Evolutionary conservation across 2,329 filamentous ascomycete genomes (phyloP).

Genomic region (Aspergillus proliferans): DNA sequence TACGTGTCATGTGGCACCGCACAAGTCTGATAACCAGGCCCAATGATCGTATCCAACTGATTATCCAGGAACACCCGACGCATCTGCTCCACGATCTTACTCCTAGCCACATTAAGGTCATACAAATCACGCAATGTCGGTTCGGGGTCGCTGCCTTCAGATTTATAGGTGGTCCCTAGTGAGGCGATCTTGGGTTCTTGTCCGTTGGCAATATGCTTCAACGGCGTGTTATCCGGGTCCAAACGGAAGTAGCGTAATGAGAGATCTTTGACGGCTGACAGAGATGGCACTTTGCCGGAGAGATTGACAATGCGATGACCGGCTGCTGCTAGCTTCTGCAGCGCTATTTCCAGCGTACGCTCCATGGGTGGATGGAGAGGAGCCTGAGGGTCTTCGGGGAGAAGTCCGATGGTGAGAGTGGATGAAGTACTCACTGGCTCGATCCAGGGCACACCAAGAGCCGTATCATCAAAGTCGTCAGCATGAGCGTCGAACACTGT

Average conservation of each 20-base stretch:
- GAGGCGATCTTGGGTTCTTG: constrained; percentile 17
- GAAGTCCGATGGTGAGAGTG: constrained; percentile 12
- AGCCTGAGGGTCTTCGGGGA: constrained; percentile 13
- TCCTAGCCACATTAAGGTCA: constrained; percentile 10
- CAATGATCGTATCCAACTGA: constrained; percentile 17
- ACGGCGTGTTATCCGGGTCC: constrained; percentile 15
- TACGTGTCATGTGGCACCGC: constrained; percentile 18
- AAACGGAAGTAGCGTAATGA: constrained; percentile 16
- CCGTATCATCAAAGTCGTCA: background rate
- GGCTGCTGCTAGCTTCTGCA: constrained; percentile 11
- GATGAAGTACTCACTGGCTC: background rate
- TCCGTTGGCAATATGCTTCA: constrained; percentile 11
- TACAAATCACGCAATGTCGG: constrained; percentile 15
- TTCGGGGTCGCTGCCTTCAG: constrained; percentile 4
- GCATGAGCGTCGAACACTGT: constrained; percentile 1
- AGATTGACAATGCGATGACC: constrained; percentile 17
- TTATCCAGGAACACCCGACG: constrained; percentile 13
- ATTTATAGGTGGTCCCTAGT: constrained; percentile 8
- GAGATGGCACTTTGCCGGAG: constrained; percentile 1
- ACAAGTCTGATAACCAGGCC: constrained; percentile 17
- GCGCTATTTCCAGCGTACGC: constrained; percentile 9
- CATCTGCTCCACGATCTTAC: constrained; percentile 7
- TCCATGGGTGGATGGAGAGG: constrained; percentile 19
- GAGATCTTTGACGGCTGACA: background rate
- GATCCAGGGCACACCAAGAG: background rate